Conservation (phyloP, 1,284 basidiomycete genomes). For the Sanghuangporus baumii region DNA sequence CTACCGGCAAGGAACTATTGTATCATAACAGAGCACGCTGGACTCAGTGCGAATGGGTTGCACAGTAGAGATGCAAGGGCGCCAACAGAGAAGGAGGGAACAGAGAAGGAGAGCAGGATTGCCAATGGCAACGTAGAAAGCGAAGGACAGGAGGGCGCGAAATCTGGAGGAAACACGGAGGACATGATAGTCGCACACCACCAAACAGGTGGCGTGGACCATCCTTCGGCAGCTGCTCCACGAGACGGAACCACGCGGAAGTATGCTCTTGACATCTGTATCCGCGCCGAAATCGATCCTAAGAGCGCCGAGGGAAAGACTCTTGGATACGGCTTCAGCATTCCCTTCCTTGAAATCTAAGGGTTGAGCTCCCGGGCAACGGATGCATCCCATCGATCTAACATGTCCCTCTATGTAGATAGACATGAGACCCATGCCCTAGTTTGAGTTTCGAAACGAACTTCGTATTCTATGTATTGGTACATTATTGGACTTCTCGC, state of each 20-base stretch:
- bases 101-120: neutral
- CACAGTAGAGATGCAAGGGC: neutral
- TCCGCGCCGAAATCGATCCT: conserved; percentile 22
- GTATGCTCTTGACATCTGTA: conserved; percentile 21
- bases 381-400: too few species aligned
- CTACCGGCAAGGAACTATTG: conserved; percentile 22
- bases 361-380: neutral
- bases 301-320: conserved; percentile 23
- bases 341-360: conserved; percentile 21
- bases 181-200: conserved; percentile 21
- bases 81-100: neutral
- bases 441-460: neutral
- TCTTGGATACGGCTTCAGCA: conserved; percentile 22
- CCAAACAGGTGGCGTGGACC: conserved; percentile 19
- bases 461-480: neutral
- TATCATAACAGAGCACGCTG: conserved; percentile 23
- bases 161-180: neutral
- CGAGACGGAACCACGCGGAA: conserved; percentile 20
- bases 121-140: neutral
- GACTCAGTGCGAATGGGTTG: conserved; percentile 9
- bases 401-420: too few species aligned
- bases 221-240: conserved; percentile 21
- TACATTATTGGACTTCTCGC: neutral
- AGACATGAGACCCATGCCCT: neutral
- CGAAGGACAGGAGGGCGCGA: neutral